These are phyloP conservation scores for Neurospora cerealis DNA, from an alignment of 495 filamentous ascomycete genomes.

Conservation along the genomic window DNA sequence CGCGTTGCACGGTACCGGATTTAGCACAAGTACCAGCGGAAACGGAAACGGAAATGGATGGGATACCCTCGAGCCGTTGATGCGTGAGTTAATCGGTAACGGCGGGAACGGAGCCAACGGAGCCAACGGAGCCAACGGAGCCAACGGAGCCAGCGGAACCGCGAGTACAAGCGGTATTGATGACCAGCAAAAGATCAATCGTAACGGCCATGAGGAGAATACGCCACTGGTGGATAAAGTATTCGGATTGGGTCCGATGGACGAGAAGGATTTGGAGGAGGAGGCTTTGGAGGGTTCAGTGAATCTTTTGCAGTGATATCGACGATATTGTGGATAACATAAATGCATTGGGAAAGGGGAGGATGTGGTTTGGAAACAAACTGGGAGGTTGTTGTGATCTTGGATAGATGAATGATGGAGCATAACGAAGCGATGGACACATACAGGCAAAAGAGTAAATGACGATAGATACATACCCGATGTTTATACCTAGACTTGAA, in stretches of 20 bases:
- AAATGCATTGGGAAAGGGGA: too few relatives aligned
- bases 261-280: neutral
- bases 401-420: neutral
- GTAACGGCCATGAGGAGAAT: neutral
- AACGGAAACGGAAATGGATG: neutral
- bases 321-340: too few relatives aligned
- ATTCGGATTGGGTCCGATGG: neutral
- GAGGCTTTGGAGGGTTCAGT: neutral
- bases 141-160: neutral
- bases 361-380: too few relatives aligned
- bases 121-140: neutral
- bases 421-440: neutral
- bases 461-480: neutral
- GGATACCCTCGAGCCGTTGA: slow-evolving; percentile 12
- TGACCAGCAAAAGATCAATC: neutral
- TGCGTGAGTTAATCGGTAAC: slow-evolving; percentile 8
- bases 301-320: neutral
- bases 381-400: too few relatives aligned
- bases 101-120: neutral
- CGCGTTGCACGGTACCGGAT: neutral
- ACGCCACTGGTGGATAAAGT: neutral
- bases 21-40: neutral
- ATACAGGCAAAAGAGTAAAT: neutral
- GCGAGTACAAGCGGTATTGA: neutral
- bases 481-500: too few relatives aligned